Conservation (phyloP, 225 moss, liverwort and hornwort species). For the Thuidium tamariscinum region DNA sequence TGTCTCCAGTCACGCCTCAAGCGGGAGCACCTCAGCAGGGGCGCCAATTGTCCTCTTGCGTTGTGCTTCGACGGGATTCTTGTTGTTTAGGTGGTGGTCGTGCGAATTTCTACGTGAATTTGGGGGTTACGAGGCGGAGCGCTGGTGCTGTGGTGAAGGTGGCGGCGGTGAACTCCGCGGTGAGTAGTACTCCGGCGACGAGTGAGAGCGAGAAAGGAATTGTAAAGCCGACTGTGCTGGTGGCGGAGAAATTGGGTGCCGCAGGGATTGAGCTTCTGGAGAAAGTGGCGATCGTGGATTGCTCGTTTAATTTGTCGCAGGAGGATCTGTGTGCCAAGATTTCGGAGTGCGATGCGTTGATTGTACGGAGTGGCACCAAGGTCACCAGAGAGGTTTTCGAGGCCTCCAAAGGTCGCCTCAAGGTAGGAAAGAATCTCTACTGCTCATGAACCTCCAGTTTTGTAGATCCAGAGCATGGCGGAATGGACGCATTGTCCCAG, state of each 20-base stretch:
- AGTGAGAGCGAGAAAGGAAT: neutral
- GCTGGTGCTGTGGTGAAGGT: neutral
- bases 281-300: conserved; percentile 79
- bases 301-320: conserved; percentile 72
- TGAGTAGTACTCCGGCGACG: neutral
- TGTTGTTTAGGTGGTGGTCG: neutral
- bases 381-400: conserved; percentile 87
- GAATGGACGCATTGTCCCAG: neutral
- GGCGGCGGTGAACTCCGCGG: conserved; percentile 8
- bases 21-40: neutral
- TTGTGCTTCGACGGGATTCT: neutral
- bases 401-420: conserved; percentile 77
- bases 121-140: neutral
- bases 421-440: conserved; percentile 6
- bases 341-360: conserved; percentile 73
- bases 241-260: conserved; percentile 89
- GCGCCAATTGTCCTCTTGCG: neutral
- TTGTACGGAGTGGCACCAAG: conserved; percentile 92
- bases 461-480: neutral
- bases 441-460: neutral
- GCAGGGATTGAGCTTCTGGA: conserved; percentile 68
- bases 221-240: conserved; percentile 45
- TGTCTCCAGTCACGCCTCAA: neutral
- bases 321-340: conserved; percentile 92
- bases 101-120: neutral